Evolutionary conservation across 306 rosid genomes (phyloP), one percentile per base, ranked within the genome.

Genomic region (Cucumis hystrix): DNA sequence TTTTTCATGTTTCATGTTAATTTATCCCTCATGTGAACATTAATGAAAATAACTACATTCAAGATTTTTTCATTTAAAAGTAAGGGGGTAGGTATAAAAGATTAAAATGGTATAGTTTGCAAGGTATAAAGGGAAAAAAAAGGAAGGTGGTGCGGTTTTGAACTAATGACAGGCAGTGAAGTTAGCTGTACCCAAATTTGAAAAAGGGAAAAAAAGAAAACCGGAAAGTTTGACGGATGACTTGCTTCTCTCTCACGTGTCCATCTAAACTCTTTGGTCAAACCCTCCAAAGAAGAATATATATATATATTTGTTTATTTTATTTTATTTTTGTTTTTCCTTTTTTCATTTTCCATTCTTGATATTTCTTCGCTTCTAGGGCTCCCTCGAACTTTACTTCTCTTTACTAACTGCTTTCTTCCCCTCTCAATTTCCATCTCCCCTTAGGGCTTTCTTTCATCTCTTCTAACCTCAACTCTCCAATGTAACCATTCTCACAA

Each of bases 201-300:
- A 3, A 28, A 28, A 28, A 28, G 9, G 7, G n/a, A 25, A 25
- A 3, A 61, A 0, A 16, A 6, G 16, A 52, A 62, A 62, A 62
- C 18, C 16, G 41, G 41, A 62, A 60, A 62, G 68, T 62, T 62
- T 33, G 68, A 62, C 68, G 68, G 37, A 16, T 15, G 14, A 33
- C 41, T 10, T 30, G 68, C n/a, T 30, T 62, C 68, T 62, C 10
- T 13, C 68, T 62, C 68, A 59, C 64, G 64, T 59, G 64, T 21
- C 68, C 0, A 62, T 52, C 5, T 1, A 62, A 33, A 13, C 18
- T 1, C 41, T 33, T 30, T 62, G 12, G 68, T 62, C 76, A 72
- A 49, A 72, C 76, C 76, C 76, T 72, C 76, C 60, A 72, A 72
- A 72, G 5, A 69, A 43, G 60, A 25, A 16, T 45, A 15, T 52